Evolutionary conservation across 345 rosid species (phyloP).

Genomic region (Stellera chamaejasme): DNA sequence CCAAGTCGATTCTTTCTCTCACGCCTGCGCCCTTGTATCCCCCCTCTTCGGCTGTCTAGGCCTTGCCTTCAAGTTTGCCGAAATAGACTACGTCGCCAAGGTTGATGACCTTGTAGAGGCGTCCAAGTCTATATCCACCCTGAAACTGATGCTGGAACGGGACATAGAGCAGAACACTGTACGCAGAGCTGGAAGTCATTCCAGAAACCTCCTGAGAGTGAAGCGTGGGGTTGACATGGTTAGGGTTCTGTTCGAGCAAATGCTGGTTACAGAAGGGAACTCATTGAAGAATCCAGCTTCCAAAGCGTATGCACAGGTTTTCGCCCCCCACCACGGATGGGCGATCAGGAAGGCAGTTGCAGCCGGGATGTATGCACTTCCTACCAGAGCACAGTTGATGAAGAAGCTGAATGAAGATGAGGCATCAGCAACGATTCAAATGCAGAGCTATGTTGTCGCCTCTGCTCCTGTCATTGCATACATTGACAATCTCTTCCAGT

Average conservation of each 20-base stretch:
- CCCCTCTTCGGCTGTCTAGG: slow-evolving; percentile 93
- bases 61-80: slow-evolving; percentile 93
- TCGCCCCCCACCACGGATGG: slow-evolving; percentile 97
- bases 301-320: slow-evolving; percentile 83
- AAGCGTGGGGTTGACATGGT: slow-evolving; percentile 99
- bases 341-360: slow-evolving; percentile 84
- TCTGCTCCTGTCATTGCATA: slow-evolving; percentile 51
- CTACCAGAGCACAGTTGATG: slow-evolving; percentile 70
- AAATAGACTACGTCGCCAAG: slow-evolving; percentile 95
- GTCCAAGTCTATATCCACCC: slow-evolving; percentile 51
- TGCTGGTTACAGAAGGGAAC: slow-evolving; percentile 56
- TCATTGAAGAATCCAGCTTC: slow-evolving; percentile 86
- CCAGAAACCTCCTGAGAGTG: slow-evolving; percentile 82
- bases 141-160: slow-evolving; percentile 46
- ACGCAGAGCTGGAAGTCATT: slow-evolving; percentile 73
- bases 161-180: slow-evolving; percentile 51
- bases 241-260: slow-evolving; percentile 71
- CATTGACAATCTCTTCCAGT: slow-evolving; percentile 56
- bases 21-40: slow-evolving; percentile 82
- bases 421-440: slow-evolving; percentile 54
- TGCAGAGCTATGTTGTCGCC: slow-evolving; percentile 57
- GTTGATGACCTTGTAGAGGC: slow-evolving; percentile 71
- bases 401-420: slow-evolving; percentile 80
- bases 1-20: slow-evolving; percentile 65
- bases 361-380: slow-evolving; percentile 94